Evolutionary conservation across 1,139 yeast genomes (phyloP).

Genomic region (Blastobotrys petasosporus): DNA sequence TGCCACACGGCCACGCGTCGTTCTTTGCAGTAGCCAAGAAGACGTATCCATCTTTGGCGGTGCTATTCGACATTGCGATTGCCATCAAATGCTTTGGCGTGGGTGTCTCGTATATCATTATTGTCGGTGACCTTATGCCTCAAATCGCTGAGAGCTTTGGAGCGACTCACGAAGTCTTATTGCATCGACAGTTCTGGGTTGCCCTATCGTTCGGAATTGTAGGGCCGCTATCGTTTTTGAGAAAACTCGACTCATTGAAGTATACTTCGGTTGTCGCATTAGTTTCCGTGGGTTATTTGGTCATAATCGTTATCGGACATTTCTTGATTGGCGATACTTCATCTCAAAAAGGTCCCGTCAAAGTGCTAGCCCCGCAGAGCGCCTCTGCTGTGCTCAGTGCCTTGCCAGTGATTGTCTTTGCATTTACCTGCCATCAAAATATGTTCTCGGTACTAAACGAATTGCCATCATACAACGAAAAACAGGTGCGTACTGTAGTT

Average conservation of each 20-base stretch:
- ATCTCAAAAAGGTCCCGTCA: slow-evolving; percentile 48
- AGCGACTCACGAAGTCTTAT: slow-evolving; percentile 18
- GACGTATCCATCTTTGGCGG: slow-evolving; percentile 78
- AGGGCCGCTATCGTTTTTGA: slow-evolving; percentile 70
- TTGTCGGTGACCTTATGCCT: slow-evolving; percentile 90
- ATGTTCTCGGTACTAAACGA: slow-evolving; percentile 90
- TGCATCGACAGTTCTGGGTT: slow-evolving; percentile 54
- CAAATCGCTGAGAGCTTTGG: slow-evolving; percentile 31
- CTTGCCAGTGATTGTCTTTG: slow-evolving; percentile 87
- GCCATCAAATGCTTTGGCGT: slow-evolving; percentile 93
- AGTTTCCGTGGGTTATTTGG: slow-evolving; percentile 70
- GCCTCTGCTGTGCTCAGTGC: slow-evolving; percentile 63
- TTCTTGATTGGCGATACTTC: slow-evolving; percentile 44
- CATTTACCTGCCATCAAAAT: slow-evolving; percentile 90
- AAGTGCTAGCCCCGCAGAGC: slow-evolving; percentile 50
- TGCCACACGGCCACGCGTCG: slow-evolving; percentile 70
- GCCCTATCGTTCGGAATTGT: slow-evolving; percentile 53
- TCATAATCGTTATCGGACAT: slow-evolving; percentile 65
- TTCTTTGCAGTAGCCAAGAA: slow-evolving; percentile 79
- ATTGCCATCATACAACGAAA: slow-evolving; percentile 50
- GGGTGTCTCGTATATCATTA: slow-evolving; percentile 78
- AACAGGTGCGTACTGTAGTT: slow-evolving; percentile 49
- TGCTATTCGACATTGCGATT: slow-evolving; percentile 80
- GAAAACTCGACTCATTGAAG: slow-evolving; percentile 74
- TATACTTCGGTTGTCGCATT: slow-evolving; percentile 84